These are phyloP conservation scores for Raphanus hybrid DNA, from an alignment of 441 rosid genomes.

Conservation along the genomic window DNA sequence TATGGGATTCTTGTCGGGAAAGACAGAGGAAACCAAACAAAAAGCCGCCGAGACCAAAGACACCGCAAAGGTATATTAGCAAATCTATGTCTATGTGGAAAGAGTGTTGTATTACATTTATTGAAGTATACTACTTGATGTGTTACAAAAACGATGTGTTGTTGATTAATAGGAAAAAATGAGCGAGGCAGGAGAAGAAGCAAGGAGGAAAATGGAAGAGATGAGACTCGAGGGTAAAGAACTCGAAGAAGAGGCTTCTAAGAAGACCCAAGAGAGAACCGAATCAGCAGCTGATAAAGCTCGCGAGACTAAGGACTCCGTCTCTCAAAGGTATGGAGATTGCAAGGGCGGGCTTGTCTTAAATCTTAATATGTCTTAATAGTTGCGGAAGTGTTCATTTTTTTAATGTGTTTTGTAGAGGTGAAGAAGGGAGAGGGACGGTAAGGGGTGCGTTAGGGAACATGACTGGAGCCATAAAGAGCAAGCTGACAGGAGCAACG, in stretches of 20 bases:
- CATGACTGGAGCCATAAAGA: constrained; percentile 46
- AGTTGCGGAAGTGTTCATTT: not conserved
- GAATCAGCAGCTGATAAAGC: not conserved
- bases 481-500: constrained; percentile 43
- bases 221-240: constrained; percentile 47
- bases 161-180: constrained; percentile 27
- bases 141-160: too few relatives aligned
- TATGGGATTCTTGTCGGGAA: constrained; percentile 57
- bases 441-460: constrained; percentile 39
- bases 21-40: constrained; percentile 62
- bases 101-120: too few relatives aligned
- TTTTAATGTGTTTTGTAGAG: not conserved
- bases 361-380: not conserved
- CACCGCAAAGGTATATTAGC: constrained; percentile 27
- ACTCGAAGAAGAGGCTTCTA: constrained; percentile 34
- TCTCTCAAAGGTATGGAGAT: not conserved
- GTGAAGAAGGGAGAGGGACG: constrained; percentile 6
- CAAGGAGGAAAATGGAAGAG: constrained; percentile 58
- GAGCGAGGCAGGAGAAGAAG: constrained; percentile 54
- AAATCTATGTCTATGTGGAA: too few relatives aligned
- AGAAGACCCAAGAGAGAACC: not conserved
- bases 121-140: too few relatives aligned
- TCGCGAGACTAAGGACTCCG: not conserved
- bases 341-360: not conserved
- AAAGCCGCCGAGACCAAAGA: constrained; percentile 50